Base-by-base conservation (phyloP, 2,329 filamentous ascomycete species). In the Ceratocystiopsis minuta region DNA sequence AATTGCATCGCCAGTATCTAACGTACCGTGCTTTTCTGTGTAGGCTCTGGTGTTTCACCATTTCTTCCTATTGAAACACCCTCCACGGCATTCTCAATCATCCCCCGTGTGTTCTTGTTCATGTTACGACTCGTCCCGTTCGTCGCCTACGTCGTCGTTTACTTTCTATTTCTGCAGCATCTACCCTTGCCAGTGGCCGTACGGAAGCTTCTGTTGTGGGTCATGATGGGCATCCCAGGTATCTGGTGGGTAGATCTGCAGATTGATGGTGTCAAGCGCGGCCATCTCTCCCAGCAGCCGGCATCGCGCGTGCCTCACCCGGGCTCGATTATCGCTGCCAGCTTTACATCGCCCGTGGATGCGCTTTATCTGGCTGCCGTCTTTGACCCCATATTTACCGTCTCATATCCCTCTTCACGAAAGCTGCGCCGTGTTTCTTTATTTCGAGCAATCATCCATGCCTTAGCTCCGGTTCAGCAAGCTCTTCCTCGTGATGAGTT, bases 171-270 rank as follows among this genome's bases (percentile, higher is more conserved):
- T 46, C 69, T 96, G 41, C 83, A 88, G 62, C 82, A 79, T 70
- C 71, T 94, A 14, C 86, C 46, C 4, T 56, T 75, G 16, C 70
- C 70, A 14, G 60, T 64, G 31, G 57, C 67, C 45, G 54, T 77
- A 36, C 85, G 85, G 54, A 96, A 96, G 62, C 75, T 82, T 13
- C 75, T 85, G 39, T 64, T 96, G 41, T 96, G 90, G 88, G 72
- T 76, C 46, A 72, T 96, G 49, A 72, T 98, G 51, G 80, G 77
- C 34, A 80, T 93, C 45, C 85, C 87, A 0, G 88, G 90, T 24
- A 83, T 98, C 44, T 96, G 87, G 86, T 96, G 88, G 88, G 79
- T 95, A 43, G 90, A 98, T 60, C 66, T 98, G n/a, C 88, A 95
- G 59, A 84, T 98, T 50, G 90, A 98, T 57, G 88, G 88, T 45